phyloP scores from a whole-genome alignment of 2,329 filamentous ascomycete genomes.

The Purpureocillium takamizusanense region DNA sequence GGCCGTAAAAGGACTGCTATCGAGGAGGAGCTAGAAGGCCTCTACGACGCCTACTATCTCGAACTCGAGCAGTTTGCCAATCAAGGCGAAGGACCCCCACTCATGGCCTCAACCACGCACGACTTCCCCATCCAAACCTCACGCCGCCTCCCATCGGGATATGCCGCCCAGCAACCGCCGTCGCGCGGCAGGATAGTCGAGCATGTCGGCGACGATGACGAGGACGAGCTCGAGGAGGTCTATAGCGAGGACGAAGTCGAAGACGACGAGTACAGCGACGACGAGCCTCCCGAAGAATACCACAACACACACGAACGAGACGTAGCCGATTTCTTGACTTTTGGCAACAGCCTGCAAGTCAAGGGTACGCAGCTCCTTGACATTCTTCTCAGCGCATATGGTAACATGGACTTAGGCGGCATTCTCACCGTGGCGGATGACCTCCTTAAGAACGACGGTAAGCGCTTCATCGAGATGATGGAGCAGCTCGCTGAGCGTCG shows the following conservation, averaged over 20 bases:
- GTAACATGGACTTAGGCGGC: conserved; percentile 61
- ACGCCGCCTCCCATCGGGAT: conserved; percentile 48
- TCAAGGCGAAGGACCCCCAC: conserved; percentile 58
- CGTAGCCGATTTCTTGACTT: conserved; percentile 86
- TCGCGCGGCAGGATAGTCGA: conserved; percentile 67
- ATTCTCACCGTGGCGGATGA: conserved; percentile 98
- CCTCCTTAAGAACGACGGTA: conserved; percentile 95
- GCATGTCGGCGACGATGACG: conserved; percentile 48
- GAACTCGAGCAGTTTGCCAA: conserved; percentile 97
- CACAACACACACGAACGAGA: conserved; percentile 54
- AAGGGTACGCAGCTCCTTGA: conserved; percentile 55
- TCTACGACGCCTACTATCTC: conserved; percentile 98
- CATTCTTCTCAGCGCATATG: conserved; percentile 33
- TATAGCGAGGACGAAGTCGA: conserved; percentile 44
- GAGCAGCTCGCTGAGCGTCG: conserved; percentile 94
- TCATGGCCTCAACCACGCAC: conserved; percentile 37
- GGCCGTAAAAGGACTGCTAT: conserved; percentile 94
- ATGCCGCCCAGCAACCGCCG: conserved; percentile 54
- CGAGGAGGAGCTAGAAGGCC: conserved; percentile 92
- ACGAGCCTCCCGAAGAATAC: conserved; percentile 60
- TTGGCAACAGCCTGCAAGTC: conserved; percentile 93
- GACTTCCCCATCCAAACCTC: conserved; percentile 53
- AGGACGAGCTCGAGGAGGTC: conserved; percentile 42
- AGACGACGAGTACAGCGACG: conserved; percentile 55
- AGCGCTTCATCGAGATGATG: conserved; percentile 99